Evolutionary conservation across 306 rosid species (phyloP), one percentile per base, ranked within the genome.

Genomic region (Gastrolobium villosum): DNA sequence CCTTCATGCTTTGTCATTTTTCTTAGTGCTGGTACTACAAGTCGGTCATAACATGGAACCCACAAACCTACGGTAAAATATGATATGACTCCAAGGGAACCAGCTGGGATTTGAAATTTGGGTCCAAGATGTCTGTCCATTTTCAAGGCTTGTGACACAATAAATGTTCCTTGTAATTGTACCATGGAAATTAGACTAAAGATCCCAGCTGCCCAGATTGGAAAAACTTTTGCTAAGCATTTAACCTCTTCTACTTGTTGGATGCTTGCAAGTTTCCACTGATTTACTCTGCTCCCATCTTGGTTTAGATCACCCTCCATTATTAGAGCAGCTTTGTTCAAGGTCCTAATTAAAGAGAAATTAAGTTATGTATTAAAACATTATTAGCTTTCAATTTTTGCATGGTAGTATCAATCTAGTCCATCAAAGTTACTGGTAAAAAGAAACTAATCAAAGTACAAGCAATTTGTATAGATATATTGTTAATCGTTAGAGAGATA

Each of bases 101-200:
- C 96, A 0, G 94, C 81, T 20, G 97, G 97, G 70, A 94, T 77
- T 76, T 90, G 79, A 65, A 94, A 89, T 1, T 79, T 81, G 26
- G 86, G 88, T 8, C 98, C 97, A 0, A 94, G 20, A 71, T 81
- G 91, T 7, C 97, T 85, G 60, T 89, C 83, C 97, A 94, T 94
- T 76, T 82, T 83, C 6, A 90, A 13, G 54, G 97, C 97, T 74
- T 94, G 98, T 9, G 83, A 86, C n/a, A 92, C 39, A 0, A 78
- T 75, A 28, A 90, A 87, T 39, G 94, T 94, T 39, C 79, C 80
- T 52, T 86, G 91, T 20, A 20, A 20, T 39, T 92, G 94, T 14
- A 48, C 9, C 9, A 83, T 31, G 30, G 93, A 9, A 3, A 50
- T 56, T 0, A 92, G 72, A 72, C 88, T 79, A 3, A 90, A 76